Percentiles rank a stretch among this genome's conserved stretches.
Evolutionary conservation across 768 basidiomycete genomes (phyloP).

Genomic region (Lentinula sp.): DNA sequence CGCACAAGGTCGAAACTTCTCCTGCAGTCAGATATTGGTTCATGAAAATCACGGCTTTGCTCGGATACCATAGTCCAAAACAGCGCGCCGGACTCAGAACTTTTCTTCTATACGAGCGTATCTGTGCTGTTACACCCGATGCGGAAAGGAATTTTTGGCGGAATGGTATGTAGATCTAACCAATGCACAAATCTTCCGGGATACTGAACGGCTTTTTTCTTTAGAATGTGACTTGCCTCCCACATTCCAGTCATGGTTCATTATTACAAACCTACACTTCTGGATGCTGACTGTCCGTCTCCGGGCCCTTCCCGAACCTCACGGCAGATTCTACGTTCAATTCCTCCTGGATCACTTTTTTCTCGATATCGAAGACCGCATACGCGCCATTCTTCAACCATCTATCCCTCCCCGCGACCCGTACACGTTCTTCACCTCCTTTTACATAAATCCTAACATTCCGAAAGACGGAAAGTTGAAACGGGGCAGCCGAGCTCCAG

Average conservation of each 20-base stretch:
- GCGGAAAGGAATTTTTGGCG: constrained; percentile 60
- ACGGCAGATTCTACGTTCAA: constrained; percentile 69
- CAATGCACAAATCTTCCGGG: neutral
- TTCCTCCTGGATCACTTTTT: constrained; percentile 93
- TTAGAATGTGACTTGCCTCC: constrained; percentile 80
- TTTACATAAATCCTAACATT: constrained; percentile 43
- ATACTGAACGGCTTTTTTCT: neutral
- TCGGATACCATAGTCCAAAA: constrained; percentile 58
- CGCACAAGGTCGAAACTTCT: constrained; percentile 43
- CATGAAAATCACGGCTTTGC: constrained; percentile 35
- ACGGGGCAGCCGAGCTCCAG: constrained; percentile 48
- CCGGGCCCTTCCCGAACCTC: constrained; percentile 67
- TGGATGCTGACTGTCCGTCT: constrained; percentile 88
- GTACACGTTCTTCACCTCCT: constrained; percentile 39
- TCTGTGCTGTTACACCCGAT: constrained; percentile 54
- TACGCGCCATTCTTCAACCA: constrained; percentile 74
- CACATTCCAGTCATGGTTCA: constrained; percentile 97
- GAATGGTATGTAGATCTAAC: constrained; percentile 38
- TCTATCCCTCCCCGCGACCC: constrained; percentile 30
- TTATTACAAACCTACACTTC: constrained; percentile 85
- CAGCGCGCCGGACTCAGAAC: constrained; percentile 59
- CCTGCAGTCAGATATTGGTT: constrained; percentile 41
- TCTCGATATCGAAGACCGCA: constrained; percentile 85
- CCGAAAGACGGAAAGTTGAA: constrained; percentile 19
- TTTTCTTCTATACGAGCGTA: constrained; percentile 47